Evolutionary conservation across 2,329 filamentous ascomycete species (phyloP).

Genomic region (Trichoderma afroharzianum): DNA sequence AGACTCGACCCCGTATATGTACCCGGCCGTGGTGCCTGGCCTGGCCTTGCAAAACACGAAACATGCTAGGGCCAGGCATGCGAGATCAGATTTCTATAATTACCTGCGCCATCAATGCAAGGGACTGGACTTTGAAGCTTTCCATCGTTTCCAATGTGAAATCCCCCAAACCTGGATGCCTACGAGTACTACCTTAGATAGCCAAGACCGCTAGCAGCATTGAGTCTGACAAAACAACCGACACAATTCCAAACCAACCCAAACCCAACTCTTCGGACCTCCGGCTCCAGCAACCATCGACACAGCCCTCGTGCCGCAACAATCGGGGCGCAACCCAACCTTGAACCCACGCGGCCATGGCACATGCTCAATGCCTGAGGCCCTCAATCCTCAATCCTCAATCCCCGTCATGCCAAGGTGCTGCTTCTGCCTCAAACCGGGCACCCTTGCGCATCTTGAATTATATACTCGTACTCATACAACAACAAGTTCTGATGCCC

Average conservation of each 20-base stretch:
- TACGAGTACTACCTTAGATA: not conserved
- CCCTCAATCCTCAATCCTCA: not conserved
- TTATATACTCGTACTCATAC: not conserved
- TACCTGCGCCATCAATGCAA: not conserved
- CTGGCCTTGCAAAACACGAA: not conserved
- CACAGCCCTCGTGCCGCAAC: conserved; percentile 5
- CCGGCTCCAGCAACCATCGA: not conserved
- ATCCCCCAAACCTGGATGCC: not conserved
- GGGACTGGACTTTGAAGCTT: not conserved
- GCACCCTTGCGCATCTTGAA: not conserved
- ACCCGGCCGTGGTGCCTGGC: not conserved
- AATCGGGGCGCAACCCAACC: not conserved
- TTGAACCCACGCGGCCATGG: conserved; percentile 1
- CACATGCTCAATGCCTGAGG: not conserved
- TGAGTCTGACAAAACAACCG: not conserved
- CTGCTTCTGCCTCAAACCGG: not conserved
- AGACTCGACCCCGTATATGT: not conserved
- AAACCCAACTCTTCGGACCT: conserved; percentile 3
- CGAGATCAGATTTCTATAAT: not conserved
- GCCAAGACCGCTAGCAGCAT: not conserved
- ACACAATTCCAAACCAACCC: not conserved
- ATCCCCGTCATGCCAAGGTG: not conserved
- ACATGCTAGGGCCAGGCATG: not conserved
- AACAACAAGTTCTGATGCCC: not conserved
- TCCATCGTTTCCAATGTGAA: not conserved